Evolutionary conservation across 2,329 filamentous ascomycete species (phyloP), one percentile per base, ranked within the genome.

Genomic region (Diaporthe sp.): DNA sequence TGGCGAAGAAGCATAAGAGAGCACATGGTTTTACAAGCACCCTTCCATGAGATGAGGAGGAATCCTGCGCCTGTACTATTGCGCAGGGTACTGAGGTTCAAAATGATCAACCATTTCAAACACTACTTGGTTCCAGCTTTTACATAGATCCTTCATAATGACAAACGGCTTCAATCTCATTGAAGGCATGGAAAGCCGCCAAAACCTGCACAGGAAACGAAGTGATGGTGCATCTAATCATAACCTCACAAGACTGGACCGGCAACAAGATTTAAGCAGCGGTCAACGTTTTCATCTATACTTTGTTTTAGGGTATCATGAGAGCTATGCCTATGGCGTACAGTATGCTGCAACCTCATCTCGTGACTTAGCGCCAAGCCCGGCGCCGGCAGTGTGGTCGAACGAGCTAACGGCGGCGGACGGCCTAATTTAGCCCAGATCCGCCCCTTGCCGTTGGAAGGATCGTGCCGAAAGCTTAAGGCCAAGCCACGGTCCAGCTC

Each of bases 261-360:
- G 8, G 19, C n/a, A 15, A 32, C 44, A 6, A 27, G 15, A 15
- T 22, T 9, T 35, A 25, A 9, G 37, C 0, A 35, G 12, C 2
- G 6, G 25, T 19, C 1, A 7, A 30, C 27, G 13, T 53, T 42
- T 42, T 32, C 19, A 19, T 61, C 42, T 53, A 50, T 61, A 70
- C 12, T 61, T 39, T 19, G 35, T 35, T 70, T 30, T 35, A 35
- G 72, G 72, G 72, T 73, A 73, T 73, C 72, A 73, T 70, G 8
- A 59, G 17, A 55, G 19, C 27, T 44, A 73, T 51, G 71, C 61
- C 44, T 63, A 44, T 44, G 25, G 32, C n/a, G 50, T 63, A 39
- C 44, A 42, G 10, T 30, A 50, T 61, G 56, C 35, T 66, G 63
- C 44, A 37, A 66, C 44, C 44, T 66, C 30, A 37, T 15, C 63